phyloP scores from a whole-genome alignment of 2,329 filamentous ascomycete species.

The Dendryphion nanum region DNA sequence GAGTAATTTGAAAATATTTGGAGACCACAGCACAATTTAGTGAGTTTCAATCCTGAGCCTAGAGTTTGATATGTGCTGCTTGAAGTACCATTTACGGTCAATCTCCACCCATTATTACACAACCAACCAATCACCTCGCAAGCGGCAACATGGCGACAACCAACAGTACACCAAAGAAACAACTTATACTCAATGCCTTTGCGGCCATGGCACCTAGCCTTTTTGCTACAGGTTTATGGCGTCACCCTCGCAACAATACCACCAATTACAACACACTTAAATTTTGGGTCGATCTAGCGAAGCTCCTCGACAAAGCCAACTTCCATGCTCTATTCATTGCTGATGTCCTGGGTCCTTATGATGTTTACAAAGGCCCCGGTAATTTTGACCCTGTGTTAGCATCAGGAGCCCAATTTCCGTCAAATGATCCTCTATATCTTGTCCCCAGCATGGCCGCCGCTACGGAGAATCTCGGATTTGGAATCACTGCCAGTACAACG shows the following conservation, averaged over 20 bases:
- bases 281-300: slow-evolving; percentile 28
- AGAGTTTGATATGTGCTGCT: no score
- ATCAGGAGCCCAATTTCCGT: slow-evolving; percentile 64
- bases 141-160: neutral
- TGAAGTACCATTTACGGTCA: no score
- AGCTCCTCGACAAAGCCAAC: slow-evolving; percentile 27
- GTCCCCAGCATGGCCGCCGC: slow-evolving; percentile 64
- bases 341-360: slow-evolving; percentile 58
- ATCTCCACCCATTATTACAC: no score
- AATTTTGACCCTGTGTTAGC: slow-evolving; percentile 58
- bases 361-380: slow-evolving; percentile 59
- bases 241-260: slow-evolving; percentile 39
- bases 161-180: slow-evolving; percentile 13
- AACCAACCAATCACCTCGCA: neutral
- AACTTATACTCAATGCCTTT: slow-evolving; percentile 38
- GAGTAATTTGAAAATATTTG: no score
- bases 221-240: slow-evolving; percentile 54
- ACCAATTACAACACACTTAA: slow-evolving; percentile 41
- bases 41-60: no score
- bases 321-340: slow-evolving; percentile 38
- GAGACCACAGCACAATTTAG: no score
- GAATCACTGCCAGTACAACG: slow-evolving; percentile 62
- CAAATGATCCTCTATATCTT: slow-evolving; percentile 62
- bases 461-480: slow-evolving; percentile 61
- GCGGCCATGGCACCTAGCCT: slow-evolving; percentile 19